These are phyloP conservation scores for Linnemannia hyalina DNA, from an alignment of 192 early-diverging fungal genomes.

Conservation along the genomic window DNA sequence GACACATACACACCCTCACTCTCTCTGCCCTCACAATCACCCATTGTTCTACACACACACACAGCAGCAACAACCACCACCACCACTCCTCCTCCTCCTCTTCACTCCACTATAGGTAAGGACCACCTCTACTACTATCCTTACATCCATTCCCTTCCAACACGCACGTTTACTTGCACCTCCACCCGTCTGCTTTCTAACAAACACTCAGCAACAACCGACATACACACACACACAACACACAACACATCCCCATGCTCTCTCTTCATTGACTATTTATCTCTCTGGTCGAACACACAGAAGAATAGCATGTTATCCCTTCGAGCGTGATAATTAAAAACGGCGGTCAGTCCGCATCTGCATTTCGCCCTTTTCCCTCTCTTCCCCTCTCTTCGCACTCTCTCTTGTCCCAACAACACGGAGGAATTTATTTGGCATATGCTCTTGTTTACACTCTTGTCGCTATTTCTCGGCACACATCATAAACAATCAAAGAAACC, in stretches of 20 bases:
- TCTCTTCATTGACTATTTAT: neutral
- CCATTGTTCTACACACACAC: neutral
- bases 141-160: too few relatives aligned
- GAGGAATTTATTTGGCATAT: slow-evolving; percentile 5
- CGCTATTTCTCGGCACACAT: neutral
- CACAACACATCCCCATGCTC: neutral
- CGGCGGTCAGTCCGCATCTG: neutral
- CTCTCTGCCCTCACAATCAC: too few relatives aligned
- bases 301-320: neutral
- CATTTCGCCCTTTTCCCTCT: neutral
- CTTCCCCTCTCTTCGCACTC: neutral
- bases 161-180: too few relatives aligned
- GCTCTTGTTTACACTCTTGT: neutral
- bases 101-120: too few relatives aligned
- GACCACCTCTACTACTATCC: too few relatives aligned
- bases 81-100: neutral
- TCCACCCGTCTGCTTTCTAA: too few relatives aligned
- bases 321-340: neutral
- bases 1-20: too few relatives aligned
- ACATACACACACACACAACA: neutral
- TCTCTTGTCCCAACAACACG: slow-evolving; percentile 4
- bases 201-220: neutral
- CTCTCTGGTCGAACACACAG: neutral
- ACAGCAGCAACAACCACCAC: neutral
- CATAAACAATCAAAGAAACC: slow-evolving; percentile 4